Conservation (phyloP, 140 eudicot species). For the Ambrosia hybrid region DNA sequence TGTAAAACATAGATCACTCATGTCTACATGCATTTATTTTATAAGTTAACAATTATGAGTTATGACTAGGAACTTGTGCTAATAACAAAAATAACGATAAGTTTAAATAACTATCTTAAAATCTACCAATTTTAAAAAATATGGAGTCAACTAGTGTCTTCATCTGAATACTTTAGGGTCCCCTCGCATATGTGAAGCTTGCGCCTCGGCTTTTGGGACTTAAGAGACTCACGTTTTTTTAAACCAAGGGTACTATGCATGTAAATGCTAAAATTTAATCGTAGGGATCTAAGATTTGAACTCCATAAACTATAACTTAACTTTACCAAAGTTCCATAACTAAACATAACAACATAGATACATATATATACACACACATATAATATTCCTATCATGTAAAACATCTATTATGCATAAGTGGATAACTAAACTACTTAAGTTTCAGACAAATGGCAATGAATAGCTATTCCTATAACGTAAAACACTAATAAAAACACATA, state of each 20-base stretch:
- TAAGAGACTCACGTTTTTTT: background rate
- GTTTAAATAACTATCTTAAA: background rate
- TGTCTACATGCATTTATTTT: background rate
- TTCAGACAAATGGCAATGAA: background rate
- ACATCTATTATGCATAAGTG: background rate
- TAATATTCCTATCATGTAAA: background rate
- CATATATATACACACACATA: background rate
- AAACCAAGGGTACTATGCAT: background rate
- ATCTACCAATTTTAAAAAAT: background rate
- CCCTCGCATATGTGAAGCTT: too few species aligned
- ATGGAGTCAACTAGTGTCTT: background rate
- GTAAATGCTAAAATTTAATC: background rate
- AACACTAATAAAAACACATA: background rate
- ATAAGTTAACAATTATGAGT: background rate
- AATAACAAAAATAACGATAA: background rate
- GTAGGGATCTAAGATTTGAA: background rate
- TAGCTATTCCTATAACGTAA: background rate
- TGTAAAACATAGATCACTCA: too few species aligned
- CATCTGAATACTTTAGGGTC: background rate
- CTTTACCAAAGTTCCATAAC: slow-evolving; percentile 1
- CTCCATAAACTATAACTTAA: background rate
- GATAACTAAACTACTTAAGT: background rate
- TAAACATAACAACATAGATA: background rate
- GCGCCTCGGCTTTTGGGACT: too few species aligned
- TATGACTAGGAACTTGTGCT: background rate